Conservation (phyloP, 139 green algal species). For the Chlamydomonas incerta region DNA sequence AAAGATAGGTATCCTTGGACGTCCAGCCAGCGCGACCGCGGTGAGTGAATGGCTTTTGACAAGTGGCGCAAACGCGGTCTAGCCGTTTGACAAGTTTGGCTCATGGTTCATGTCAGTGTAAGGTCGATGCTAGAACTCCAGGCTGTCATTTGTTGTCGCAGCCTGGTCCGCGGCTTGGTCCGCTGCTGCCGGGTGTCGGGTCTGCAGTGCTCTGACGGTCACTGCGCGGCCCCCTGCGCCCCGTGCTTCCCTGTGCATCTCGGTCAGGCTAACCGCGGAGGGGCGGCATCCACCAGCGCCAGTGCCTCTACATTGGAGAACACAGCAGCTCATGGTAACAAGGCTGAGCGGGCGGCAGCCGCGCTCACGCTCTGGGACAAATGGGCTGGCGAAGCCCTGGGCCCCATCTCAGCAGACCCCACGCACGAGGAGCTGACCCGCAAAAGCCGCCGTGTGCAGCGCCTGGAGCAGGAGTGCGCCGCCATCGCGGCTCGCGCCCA, state of each 20-base stretch:
- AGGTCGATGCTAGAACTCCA: too few species aligned
- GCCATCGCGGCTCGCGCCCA: constrained; percentile 39
- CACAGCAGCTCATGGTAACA: neutral
- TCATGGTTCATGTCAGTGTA: too few species aligned
- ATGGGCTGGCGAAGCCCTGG: constrained; percentile 43
- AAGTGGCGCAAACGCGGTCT: too few species aligned
- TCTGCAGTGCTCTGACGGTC: too few species aligned
- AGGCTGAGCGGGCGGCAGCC: constrained; percentile 1
- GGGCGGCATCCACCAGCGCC: too few species aligned
- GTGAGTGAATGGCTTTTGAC: neutral
- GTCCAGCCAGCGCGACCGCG: neutral
- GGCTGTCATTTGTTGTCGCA: too few species aligned
- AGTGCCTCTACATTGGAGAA: neutral
- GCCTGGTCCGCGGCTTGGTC: too few species aligned
- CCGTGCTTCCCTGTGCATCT: too few species aligned
- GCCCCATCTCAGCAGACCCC: constrained; percentile 38
- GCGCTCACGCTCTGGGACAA: constrained; percentile 33
- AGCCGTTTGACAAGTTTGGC: too few species aligned
- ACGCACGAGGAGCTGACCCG: constrained; percentile 17
- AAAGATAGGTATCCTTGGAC: constrained; percentile 23
- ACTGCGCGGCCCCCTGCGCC: too few species aligned
- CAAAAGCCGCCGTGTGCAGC: constrained; percentile 39
- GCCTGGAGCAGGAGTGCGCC: constrained; percentile 54
- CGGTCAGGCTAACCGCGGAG: neutral
- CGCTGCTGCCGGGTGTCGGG: too few species aligned